Evolutionary conservation across 202 grass and related monocot genomes (phyloP).

Genomic region (Setaria italica): DNA sequence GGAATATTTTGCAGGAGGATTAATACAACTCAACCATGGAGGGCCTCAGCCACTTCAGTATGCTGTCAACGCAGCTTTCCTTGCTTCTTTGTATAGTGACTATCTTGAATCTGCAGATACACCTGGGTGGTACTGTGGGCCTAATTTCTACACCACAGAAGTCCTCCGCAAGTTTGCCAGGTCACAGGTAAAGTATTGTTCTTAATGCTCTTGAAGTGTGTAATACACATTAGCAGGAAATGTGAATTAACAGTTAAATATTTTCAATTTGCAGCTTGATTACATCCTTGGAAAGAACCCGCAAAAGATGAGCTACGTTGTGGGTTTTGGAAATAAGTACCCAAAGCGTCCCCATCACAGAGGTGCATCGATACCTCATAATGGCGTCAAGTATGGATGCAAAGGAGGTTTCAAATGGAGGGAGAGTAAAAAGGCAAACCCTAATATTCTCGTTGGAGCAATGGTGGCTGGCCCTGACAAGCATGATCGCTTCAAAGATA

Average conservation of each 20-base stretch:
- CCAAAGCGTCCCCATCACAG: slow-evolving; percentile 84
- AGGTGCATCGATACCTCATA: slow-evolving; percentile 91
- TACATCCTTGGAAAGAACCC: slow-evolving; percentile 89
- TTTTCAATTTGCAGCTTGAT: slow-evolving; percentile 69
- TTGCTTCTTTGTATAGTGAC: slow-evolving; percentile 80
- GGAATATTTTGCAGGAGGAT: slow-evolving; percentile 62
- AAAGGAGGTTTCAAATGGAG: slow-evolving; percentile 93
- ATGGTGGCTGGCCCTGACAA: slow-evolving; percentile 89
- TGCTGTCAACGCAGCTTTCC: slow-evolving; percentile 88
- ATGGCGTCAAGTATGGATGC: slow-evolving; percentile 89
- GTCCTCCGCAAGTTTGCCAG: slow-evolving; percentile 86
- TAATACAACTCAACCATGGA: slow-evolving; percentile 93
- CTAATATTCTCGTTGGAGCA: slow-evolving; percentile 79
- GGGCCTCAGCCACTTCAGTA: slow-evolving; percentile 88
- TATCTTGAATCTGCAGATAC: slow-evolving; percentile 88
- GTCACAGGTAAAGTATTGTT: slow-evolving; percentile 61
- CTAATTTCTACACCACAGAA: slow-evolving; percentile 84
- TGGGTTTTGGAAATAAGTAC: slow-evolving; percentile 82
- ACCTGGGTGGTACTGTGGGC: slow-evolving; percentile 93
- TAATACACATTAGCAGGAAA: neutral
- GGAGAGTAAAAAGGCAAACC: slow-evolving; percentile 80
- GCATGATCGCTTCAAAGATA: slow-evolving; percentile 87
- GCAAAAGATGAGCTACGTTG: slow-evolving; percentile 79
- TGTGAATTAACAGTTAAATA: slow-evolving; percentile 34
- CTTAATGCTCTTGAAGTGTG: slow-evolving; percentile 21